phyloP scores from a whole-genome alignment of 495 filamentous ascomycete species.

The Apiosordaria backusii region DNA sequence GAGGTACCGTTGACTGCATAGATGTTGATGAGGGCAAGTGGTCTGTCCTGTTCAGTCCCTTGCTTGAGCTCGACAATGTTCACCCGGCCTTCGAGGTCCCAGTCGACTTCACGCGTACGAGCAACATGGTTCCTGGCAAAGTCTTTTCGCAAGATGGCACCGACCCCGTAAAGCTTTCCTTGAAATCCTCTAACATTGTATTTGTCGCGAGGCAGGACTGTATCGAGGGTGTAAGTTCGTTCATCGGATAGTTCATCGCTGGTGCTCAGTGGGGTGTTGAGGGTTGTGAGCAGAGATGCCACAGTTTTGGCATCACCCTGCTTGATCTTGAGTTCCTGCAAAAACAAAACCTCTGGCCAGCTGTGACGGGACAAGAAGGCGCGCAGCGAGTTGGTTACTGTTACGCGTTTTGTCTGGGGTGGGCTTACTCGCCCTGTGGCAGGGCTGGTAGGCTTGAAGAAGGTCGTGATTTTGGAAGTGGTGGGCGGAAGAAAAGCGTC shows the following conservation, averaged over 20 bases:
- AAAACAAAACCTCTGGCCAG: conserved; percentile 46
- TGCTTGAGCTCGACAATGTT: conserved; percentile 36
- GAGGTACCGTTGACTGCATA: conserved; percentile 54
- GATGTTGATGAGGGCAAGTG: conserved; percentile 44
- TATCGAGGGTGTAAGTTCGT: conserved; percentile 40
- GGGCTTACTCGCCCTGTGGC: not conserved
- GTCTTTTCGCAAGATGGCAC: conserved; percentile 45
- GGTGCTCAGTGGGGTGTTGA: conserved; percentile 35
- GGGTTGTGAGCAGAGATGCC: conserved; percentile 17
- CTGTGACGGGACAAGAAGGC: conserved; percentile 43
- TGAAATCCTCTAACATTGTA: conserved; percentile 47
- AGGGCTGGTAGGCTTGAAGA: conserved; percentile 39
- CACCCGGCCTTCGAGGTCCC: conserved; percentile 54
- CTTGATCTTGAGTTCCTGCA: conserved; percentile 54
- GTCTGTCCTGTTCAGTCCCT: not conserved
- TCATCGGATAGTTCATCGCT: conserved; percentile 10
- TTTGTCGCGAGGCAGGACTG: conserved; percentile 45
- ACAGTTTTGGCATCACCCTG: conserved; percentile 33
- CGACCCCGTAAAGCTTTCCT: conserved; percentile 51
- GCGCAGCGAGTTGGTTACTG: conserved; percentile 29
- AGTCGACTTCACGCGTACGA: conserved; percentile 34
- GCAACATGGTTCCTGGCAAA: conserved; percentile 24
- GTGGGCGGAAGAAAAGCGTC: conserved; percentile 35
- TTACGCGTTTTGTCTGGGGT: not conserved
- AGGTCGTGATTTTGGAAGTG: conserved; percentile 38